Evolutionary conservation across 176 grass and related monocot genomes (phyloP), one percentile per base, ranked within the genome.

Genomic region (Melocanna baccifera): DNA sequence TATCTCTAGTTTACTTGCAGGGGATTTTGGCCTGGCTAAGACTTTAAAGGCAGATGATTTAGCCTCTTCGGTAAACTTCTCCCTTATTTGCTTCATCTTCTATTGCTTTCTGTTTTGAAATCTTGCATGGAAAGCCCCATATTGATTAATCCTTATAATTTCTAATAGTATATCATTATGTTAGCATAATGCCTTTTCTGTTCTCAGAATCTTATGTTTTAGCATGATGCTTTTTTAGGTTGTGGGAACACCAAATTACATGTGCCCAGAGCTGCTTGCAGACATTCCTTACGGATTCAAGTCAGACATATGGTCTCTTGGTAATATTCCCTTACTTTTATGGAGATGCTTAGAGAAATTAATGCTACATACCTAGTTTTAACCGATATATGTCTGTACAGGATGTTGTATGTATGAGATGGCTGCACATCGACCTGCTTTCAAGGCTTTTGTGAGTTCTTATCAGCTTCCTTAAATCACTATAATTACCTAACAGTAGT

Each of bases 251-350:
- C 97, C 97, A 75, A 99, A 99, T 88, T 99, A 99, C 66, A 99
- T 99, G 97, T 99, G 93, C 77, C 97, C 93, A 9, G 97, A 99
- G 87, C 89, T 99, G 78, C 93, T 96, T 91, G 77, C 93, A 37
- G 97, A 96, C 82, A 99, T 99, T 82, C 97, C 97, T 18, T 99
- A 99, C 47, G 93, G 97, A 82, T 99, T 99, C 71, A 99, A 99
- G 85, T 99, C 97, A 76, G 97, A 99, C 55, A 94, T 99, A 84
- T 99, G 97, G 97, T 99, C 93, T 88, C 92, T 99, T 55, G 93
- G 97, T 99, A 99, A 76, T 15, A 71, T 36, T 76, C 14, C 71
- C n/a, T 55, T 79, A 62, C 79, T 76, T 73, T 40, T 78, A 59
- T 22, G 34, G 6, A 82, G 0, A 81, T 51, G 2, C 26, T 79